Conservation (phyloP, 768 basidiomycete genomes). For the Mycena galopus region DNA sequence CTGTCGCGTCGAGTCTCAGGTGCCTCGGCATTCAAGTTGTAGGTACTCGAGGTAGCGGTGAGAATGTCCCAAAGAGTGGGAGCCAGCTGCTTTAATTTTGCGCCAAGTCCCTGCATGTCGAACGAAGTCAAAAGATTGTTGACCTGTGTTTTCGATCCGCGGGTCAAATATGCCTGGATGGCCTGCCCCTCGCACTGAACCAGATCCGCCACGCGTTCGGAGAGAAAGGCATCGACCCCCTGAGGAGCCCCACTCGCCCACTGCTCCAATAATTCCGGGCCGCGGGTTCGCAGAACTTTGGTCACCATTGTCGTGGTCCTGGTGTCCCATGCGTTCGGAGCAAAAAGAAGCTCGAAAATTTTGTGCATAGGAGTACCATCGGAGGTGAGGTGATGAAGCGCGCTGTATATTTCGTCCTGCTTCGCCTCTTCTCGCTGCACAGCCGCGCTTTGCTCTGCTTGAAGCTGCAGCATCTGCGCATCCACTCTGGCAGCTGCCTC, state of each 20-base stretch:
- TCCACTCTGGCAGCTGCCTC: background rate
- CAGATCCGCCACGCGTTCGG: no score
- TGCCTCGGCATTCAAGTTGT: background rate
- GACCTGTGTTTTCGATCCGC: background rate
- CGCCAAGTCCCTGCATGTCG: slow-evolving; percentile 15
- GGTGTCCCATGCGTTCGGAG: no score
- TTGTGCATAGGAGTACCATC: no score
- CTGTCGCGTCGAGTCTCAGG: background rate
- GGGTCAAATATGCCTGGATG: slow-evolving; percentile 16
- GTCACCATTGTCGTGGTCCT: no score
- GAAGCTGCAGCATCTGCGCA: background rate
- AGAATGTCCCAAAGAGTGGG: slow-evolving; percentile 9
- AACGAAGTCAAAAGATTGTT: background rate
- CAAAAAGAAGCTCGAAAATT: no score
- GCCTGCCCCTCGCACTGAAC: slow-evolving; percentile 16
- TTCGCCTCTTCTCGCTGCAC: no score
- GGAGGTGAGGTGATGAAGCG: no score
- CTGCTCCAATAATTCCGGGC: no score
- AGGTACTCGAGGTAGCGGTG: background rate
- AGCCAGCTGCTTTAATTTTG: background rate
- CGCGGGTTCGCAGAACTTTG: no score
- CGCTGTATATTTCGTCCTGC: no score
- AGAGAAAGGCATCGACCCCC: no score
- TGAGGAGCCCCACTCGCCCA: no score
- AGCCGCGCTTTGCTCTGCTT: background rate